phyloP scores from a whole-genome alignment of 495 filamentous ascomycete genomes.

The Tuber borchii region DNA sequence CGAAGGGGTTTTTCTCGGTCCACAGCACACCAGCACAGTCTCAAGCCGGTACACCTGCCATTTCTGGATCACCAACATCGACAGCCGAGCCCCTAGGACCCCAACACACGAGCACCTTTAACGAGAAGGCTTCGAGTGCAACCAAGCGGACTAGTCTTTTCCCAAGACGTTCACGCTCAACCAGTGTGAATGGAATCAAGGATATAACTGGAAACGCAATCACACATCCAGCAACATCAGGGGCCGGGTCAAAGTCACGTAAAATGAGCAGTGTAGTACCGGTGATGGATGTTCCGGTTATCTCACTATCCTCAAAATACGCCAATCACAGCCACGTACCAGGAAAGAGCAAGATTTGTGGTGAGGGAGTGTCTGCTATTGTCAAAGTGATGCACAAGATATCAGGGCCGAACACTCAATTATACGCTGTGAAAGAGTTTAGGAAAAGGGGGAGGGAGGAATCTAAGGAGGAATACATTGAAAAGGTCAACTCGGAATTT shows the following conservation, averaged over 20 bases:
- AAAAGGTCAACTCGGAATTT: constrained; percentile 76
- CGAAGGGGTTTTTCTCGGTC: constrained; percentile 28
- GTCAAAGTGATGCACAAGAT: constrained; percentile 62
- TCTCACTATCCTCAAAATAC: constrained; percentile 38
- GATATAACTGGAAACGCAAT: constrained; percentile 39
- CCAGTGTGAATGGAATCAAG: constrained; percentile 39
- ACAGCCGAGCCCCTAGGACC: constrained; percentile 17
- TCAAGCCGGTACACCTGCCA: constrained; percentile 9
- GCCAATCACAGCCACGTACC: constrained; percentile 37
- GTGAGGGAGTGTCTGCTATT: constrained; percentile 65
- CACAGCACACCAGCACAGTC: constrained; percentile 7
- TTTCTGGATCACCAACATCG: constrained; percentile 15
- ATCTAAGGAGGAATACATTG: constrained; percentile 58
- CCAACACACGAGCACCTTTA: constrained; percentile 23
- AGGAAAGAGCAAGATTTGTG: constrained; percentile 52
- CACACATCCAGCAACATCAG: constrained; percentile 38
- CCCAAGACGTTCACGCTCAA: constrained; percentile 33
- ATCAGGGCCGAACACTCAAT: constrained; percentile 49
- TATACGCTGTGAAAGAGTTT: constrained; percentile 75
- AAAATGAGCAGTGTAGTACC: constrained; percentile 39
- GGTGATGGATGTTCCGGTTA: constrained; percentile 36
- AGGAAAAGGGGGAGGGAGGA: constrained; percentile 58
- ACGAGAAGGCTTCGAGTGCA: constrained; percentile 13
- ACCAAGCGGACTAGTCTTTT: constrained; percentile 33
- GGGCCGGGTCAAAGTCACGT: constrained; percentile 38